A percentile compares a stretch with the other conserved stretches of the same genome.
Conservation (phyloP, 208 protist genomes). For the Tritrichomonas musculus region DNA sequence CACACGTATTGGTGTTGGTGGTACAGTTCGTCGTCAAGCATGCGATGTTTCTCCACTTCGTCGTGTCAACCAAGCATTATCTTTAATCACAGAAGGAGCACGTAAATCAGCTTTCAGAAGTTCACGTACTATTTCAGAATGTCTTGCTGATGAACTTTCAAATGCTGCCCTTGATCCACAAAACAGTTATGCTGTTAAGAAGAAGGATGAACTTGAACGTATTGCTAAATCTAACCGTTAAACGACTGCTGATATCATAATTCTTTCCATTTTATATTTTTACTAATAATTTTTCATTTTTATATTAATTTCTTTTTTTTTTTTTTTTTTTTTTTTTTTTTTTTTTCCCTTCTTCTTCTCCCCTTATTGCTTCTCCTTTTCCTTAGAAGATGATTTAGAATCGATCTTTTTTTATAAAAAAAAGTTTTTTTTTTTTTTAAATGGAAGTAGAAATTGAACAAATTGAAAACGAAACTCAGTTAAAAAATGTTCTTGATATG, state of each 20-base stretch:
- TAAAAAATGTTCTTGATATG: too few species aligned
- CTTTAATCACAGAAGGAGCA: slow-evolving; percentile 80
- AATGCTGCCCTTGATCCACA: slow-evolving; percentile 73
- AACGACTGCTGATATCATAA: slow-evolving; percentile 46
- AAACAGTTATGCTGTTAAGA: slow-evolving; percentile 98
- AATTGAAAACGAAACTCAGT: too few species aligned
- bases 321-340: too few species aligned
- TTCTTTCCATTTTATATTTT: too few species aligned
- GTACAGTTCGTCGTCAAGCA: slow-evolving; percentile 97
- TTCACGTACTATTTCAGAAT: slow-evolving; percentile 99
- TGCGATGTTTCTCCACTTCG: slow-evolving; percentile 99
- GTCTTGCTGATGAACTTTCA: slow-evolving; percentile 99
- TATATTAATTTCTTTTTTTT: too few species aligned
- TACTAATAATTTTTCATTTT: too few species aligned
- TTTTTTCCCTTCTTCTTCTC: too few species aligned
- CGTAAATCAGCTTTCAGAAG: slow-evolving; percentile 95
- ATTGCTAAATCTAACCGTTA: slow-evolving; percentile 99
- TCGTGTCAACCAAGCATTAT: slow-evolving; percentile 78
- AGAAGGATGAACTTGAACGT: slow-evolving; percentile 99
- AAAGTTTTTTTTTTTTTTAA: too few species aligned
- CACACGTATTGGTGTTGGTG: slow-evolving; percentile 96
- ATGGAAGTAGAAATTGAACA: too few species aligned
- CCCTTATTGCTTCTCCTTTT: too few species aligned
- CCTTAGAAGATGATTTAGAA: too few species aligned
- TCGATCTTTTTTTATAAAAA: too few species aligned